phyloP scores from a whole-genome alignment of 148 eudicot species.

The Rhododendron mucronatum region DNA sequence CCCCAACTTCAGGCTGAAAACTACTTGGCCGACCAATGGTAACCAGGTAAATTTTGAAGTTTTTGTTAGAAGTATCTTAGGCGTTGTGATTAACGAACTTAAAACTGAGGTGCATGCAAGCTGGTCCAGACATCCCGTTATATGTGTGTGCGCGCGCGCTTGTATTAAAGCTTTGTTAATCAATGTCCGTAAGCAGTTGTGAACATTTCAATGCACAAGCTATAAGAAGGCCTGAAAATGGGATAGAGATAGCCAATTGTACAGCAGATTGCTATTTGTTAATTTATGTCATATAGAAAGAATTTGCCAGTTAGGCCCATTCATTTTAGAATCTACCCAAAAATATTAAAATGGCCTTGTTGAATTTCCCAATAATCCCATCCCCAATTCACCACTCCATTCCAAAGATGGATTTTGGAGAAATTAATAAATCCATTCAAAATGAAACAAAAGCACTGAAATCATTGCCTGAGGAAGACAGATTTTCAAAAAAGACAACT shows the following conservation, averaged over 20 bases:
- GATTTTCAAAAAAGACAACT: neutral
- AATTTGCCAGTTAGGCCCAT: neutral
- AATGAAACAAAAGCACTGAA: neutral
- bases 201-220: neutral
- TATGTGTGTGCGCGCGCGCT: too few species aligned
- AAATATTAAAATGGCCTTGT: neutral
- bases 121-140: neutral
- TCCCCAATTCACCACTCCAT: neutral
- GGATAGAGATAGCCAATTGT: neutral
- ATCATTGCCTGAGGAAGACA: constrained; percentile 1
- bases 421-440: neutral
- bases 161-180: neutral
- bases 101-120: neutral
- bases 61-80: neutral
- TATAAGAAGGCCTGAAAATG: neutral
- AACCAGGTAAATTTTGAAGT: neutral
- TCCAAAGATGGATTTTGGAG: neutral
- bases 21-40: neutral
- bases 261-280: neutral
- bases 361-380: neutral
- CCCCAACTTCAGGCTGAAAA: too few species aligned
- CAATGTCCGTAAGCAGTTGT: neutral
- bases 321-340: neutral
- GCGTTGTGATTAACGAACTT: neutral
- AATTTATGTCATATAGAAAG: neutral